phyloP scores from a whole-genome alignment of 2,329 filamentous ascomycete genomes.

The Dichotomopilus funicola region DNA sequence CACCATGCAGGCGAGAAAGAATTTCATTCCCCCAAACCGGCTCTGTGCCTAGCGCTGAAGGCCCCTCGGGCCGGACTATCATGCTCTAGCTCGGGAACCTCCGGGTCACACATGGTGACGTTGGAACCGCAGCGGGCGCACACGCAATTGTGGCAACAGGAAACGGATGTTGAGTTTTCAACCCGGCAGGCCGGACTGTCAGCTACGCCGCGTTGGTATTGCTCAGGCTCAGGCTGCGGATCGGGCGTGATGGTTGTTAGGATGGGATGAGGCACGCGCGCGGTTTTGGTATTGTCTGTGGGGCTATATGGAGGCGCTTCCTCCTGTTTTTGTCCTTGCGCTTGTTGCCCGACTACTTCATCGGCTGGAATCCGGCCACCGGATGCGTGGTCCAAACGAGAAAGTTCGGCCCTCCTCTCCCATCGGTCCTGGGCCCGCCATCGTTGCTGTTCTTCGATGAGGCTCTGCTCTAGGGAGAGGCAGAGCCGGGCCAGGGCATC shows the following conservation, averaged over 20 bases:
- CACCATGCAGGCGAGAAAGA: neutral
- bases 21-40: neutral
- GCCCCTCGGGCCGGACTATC: neutral
- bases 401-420: neutral
- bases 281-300: neutral
- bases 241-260: neutral
- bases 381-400: too few relatives aligned
- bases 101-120: neutral
- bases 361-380: too few relatives aligned
- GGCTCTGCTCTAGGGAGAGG: slow-evolving; percentile 9
- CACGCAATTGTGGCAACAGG: slow-evolving; percentile 2
- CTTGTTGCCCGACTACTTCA: too few relatives aligned
- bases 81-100: slow-evolving; percentile 8
- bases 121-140: slow-evolving; percentile 1
- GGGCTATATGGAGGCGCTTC: slow-evolving; percentile 4
- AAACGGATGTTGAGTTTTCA: neutral
- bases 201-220: neutral
- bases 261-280: neutral
- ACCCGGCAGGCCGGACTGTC: neutral
- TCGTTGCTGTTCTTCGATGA: slow-evolving; percentile 6
- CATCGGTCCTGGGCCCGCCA: slow-evolving; percentile 6
- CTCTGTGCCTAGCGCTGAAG: neutral
- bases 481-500: slow-evolving; percentile 8
- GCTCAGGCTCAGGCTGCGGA: neutral
- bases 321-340: neutral